Conservation (phyloP, 2,329 filamentous ascomycete genomes). For the Neocatenulostroma microsporum region DNA sequence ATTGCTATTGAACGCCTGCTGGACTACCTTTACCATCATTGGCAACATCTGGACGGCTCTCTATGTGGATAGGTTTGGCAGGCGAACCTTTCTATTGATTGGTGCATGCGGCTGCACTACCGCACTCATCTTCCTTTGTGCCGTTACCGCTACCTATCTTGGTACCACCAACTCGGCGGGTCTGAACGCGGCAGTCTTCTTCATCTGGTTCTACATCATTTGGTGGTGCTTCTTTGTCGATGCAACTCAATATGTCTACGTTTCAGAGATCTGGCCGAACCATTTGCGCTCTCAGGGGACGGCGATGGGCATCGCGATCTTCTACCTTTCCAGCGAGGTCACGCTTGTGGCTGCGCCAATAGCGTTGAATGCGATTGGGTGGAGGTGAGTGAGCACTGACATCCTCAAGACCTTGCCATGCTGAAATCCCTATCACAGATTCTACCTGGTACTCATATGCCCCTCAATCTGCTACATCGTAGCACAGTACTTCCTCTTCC, state of each 20-base stretch:
- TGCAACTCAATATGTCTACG: constrained; percentile 6
- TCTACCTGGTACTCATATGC: constrained; percentile 14
- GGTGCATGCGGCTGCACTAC: constrained; percentile 3
- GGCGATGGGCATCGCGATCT: constrained; percentile 30
- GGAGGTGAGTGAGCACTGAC: constrained; percentile 12
- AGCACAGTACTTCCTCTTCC: constrained; percentile 13
- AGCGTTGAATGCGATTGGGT: constrained; percentile 19
- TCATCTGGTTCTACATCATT: constrained; percentile 7
- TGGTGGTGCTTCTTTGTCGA: constrained; percentile 5
- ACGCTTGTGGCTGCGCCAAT: constrained; percentile 26
- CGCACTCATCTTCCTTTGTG: constrained; percentile 3
- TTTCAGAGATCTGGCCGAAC: constrained; percentile 28
- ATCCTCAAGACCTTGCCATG: no score
- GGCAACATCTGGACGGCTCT: constrained; percentile 1
- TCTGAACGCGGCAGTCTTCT: constrained; percentile 3
- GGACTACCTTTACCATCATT: constrained; percentile 27
- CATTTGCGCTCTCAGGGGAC: constrained; percentile 33
- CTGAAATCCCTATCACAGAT: no score
- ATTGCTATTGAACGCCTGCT: constrained; percentile 36
- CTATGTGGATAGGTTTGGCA: constrained; percentile 6
- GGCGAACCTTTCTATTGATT: constrained; percentile 5
- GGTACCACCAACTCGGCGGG: constrained; percentile 4
- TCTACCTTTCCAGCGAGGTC: constrained; percentile 31
- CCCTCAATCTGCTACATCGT: constrained; percentile 9
- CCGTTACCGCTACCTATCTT: constrained; percentile 2